Evolutionary conservation across 768 basidiomycete genomes (phyloP).

Genomic region (Glaciozyma antarctica): DNA sequence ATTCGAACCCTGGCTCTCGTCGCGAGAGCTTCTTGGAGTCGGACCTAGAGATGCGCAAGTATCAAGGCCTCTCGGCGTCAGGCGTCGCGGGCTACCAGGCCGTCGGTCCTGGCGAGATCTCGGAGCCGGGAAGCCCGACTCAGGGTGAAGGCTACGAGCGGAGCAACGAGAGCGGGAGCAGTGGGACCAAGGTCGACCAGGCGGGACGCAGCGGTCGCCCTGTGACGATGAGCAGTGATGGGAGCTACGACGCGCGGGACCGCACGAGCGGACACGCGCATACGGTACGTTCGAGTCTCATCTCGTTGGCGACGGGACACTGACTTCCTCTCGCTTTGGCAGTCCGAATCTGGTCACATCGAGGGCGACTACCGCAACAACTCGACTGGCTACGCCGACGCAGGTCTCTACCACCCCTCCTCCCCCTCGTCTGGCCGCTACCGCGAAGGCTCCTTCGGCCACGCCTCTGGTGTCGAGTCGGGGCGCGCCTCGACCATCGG

Average conservation of each 20-base stretch:
- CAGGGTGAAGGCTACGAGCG: conserved; percentile 28
- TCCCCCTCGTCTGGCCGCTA: conserved; percentile 25
- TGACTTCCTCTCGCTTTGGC: background rate
- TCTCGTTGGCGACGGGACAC: background rate
- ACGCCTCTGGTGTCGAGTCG: conserved; percentile 26
- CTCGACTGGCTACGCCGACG: conserved; percentile 3
- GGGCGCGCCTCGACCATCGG: conserved; percentile 36
- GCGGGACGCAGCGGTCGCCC: conserved; percentile 3
- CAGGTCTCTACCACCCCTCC: conserved; percentile 17
- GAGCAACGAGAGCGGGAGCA: conserved; percentile 28
- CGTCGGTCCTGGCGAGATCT: conserved; percentile 21
- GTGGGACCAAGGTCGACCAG: conserved; percentile 29
- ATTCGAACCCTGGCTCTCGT: background rate
- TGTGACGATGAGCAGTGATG: conserved; percentile 32
- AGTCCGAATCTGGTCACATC: conserved; percentile 30
- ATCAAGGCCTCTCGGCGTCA: conserved; percentile 28
- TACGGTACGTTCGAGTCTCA: background rate
- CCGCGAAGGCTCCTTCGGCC: conserved; percentile 30
- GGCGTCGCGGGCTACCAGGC: conserved; percentile 28
- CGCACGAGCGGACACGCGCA: conserved; percentile 4
- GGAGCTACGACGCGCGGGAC: conserved; percentile 20
- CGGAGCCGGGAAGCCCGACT: conserved; percentile 25
- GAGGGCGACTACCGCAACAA: conserved; percentile 1
- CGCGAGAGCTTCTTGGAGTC: conserved; percentile 31
- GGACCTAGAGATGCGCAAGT: conserved; percentile 32